These are phyloP conservation scores for Manihot esculenta DNA, from an alignment of 441 rosid species.

Conservation along the genomic window DNA sequence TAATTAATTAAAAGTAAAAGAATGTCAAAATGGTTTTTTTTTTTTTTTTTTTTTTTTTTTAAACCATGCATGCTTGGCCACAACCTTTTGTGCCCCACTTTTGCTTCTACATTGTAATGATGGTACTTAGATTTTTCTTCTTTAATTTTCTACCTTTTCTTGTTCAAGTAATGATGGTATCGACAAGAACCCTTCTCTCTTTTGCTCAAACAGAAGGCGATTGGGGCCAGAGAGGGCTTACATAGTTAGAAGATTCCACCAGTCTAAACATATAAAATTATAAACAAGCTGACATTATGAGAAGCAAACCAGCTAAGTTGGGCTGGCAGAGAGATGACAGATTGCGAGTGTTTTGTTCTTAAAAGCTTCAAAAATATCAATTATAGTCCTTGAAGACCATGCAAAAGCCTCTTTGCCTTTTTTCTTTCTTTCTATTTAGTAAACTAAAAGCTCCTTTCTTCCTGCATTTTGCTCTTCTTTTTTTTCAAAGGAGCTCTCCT, in stretches of 20 bases:
- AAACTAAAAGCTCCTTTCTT: conserved; percentile 35
- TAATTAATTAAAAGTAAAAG: conserved; percentile 28
- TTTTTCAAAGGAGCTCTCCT: conserved; percentile 1
- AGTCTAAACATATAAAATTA: no score
- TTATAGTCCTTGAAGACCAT: conserved; percentile 72
- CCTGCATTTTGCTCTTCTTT: not conserved
- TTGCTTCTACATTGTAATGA: no score
- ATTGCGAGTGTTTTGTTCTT: conserved; percentile 28
- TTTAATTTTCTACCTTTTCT: conserved; percentile 12
- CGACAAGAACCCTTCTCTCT: conserved; percentile 37
- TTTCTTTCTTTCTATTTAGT: conserved; percentile 16
- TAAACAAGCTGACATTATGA: conserved; percentile 32
- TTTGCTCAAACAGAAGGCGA: conserved; percentile 38
- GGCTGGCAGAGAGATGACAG: conserved; percentile 34
- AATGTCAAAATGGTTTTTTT: conserved; percentile 17
- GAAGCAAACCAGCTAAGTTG: conserved; percentile 36
- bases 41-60: conserved; percentile 23
- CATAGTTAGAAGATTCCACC: conserved; percentile 57
- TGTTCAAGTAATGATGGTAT: conserved; percentile 42
- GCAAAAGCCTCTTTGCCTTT: conserved; percentile 48
- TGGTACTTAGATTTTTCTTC: not conserved
- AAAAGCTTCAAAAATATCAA: conserved; percentile 57
- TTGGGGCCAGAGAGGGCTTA: conserved; percentile 15
- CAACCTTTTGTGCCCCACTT: no score
- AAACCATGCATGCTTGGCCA: conserved; percentile 26